Conservation (phyloP, 2,329 filamentous ascomycete species). For the Biscogniauxia mediterranea region DNA sequence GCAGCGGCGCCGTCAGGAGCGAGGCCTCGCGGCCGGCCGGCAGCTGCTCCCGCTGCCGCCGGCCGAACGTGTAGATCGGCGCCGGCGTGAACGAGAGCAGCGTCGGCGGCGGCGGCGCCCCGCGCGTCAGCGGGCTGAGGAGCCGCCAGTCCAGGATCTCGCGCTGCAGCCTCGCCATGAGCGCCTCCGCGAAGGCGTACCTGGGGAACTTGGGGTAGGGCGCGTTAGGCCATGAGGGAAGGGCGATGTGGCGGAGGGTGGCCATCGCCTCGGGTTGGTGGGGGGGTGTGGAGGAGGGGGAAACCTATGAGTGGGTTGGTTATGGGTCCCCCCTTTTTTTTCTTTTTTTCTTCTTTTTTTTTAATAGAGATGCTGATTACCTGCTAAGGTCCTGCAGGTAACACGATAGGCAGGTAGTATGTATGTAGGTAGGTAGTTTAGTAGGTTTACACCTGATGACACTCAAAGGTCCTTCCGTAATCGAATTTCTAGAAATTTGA, state of each 20-base stretch:
- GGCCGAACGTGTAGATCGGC: slow-evolving; percentile 87
- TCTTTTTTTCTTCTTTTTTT: too few species aligned
- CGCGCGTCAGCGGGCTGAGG: slow-evolving; percentile 9
- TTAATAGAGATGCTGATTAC: too few species aligned
- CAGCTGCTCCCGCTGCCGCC: slow-evolving; percentile 68
- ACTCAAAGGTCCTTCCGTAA: not conserved
- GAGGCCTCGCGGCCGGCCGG: slow-evolving; percentile 46
- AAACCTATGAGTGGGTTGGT: not conserved
- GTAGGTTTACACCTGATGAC: not conserved
- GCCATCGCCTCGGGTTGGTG: not conserved
- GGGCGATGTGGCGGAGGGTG: slow-evolving; percentile 7
- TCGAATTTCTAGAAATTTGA: not conserved
- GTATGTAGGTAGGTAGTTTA: too few species aligned
- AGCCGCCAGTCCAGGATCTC: slow-evolving; percentile 52
- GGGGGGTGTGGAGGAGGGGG: not conserved
- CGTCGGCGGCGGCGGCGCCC: slow-evolving; percentile 58
- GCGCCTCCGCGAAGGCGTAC: slow-evolving; percentile 38
- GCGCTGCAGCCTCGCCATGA: slow-evolving; percentile 40
- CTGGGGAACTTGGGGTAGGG: slow-evolving; percentile 28
- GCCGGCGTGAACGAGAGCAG: slow-evolving; percentile 80
- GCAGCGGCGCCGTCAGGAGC: slow-evolving; percentile 43
- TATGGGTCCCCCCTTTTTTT: too few species aligned
- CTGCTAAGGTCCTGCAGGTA: too few species aligned
- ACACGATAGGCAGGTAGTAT: too few species aligned
- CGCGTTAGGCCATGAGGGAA: slow-evolving; percentile 22